These are phyloP conservation scores for Thymus quinquecostatus DNA, from an alignment of 257 asterid genomes.

Conservation along the genomic window DNA sequence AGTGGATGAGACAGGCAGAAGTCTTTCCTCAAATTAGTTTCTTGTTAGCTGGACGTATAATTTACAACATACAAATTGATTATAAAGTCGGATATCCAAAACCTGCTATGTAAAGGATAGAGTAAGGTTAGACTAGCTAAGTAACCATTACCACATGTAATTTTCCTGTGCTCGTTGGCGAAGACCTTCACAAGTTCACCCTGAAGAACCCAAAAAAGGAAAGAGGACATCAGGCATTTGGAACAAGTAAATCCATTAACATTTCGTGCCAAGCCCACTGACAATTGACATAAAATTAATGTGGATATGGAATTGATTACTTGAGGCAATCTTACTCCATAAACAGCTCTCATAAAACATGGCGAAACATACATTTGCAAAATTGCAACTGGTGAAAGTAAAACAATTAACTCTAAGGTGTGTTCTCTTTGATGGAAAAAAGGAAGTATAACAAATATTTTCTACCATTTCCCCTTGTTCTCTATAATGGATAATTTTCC, in stretches of 20 bases:
- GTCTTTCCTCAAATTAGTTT: background rate
- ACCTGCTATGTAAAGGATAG: constrained; percentile 26
- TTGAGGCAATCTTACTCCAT: background rate
- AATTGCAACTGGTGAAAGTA: constrained; percentile 10
- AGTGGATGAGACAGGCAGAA: constrained; percentile 6
- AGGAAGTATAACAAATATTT: no score
- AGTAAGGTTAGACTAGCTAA: constrained; percentile 26
- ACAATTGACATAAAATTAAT: constrained; percentile 17
- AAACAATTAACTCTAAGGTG: constrained; percentile 6
- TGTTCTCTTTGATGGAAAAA: no score
- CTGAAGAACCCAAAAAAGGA: constrained; percentile 53
- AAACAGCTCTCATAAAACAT: constrained; percentile 3
- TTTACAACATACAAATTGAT: constrained; percentile 4
- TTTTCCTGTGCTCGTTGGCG: constrained; percentile 88
- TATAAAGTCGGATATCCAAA: constrained; percentile 17
- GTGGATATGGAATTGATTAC: no score
- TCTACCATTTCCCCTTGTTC: no score
- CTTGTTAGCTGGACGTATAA: constrained; percentile 6
- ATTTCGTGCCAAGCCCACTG: background rate
- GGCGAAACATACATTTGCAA: constrained; percentile 13
- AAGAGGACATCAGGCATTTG: constrained; percentile 34
- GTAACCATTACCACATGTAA: constrained; percentile 71
- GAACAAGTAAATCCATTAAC: constrained; percentile 16
- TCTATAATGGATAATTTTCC: no score
- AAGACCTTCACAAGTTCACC: constrained; percentile 95